Conservation (phyloP, 1,284 basidiomycete genomes). For the Ceratobasidium sp. region DNA sequence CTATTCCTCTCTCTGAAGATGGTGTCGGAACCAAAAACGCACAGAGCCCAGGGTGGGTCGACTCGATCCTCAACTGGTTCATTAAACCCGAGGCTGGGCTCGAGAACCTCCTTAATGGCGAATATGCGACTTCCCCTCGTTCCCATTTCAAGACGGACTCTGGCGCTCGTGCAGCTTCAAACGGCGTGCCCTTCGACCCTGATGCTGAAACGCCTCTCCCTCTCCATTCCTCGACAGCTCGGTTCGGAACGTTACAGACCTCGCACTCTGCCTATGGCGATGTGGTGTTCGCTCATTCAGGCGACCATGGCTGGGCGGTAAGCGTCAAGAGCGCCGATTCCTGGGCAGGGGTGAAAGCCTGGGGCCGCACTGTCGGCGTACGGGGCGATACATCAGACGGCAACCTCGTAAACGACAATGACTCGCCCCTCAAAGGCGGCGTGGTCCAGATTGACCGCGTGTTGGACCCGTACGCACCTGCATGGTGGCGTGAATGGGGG, state of each 20-base stretch:
- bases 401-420: not conserved
- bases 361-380: slow-evolving; percentile 43
- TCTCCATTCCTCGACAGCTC: slow-evolving; percentile 15
- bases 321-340: slow-evolving; percentile 13
- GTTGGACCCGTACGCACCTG: slow-evolving; percentile 83
- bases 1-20: slow-evolving; percentile 46
- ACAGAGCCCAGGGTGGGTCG: slow-evolving; percentile 2
- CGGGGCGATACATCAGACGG: slow-evolving; percentile 44
- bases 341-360: slow-evolving; percentile 23
- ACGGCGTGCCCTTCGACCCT: slow-evolving; percentile 10
- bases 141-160: not conserved
- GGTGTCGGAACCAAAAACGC: slow-evolving; percentile 6
- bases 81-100: slow-evolving; percentile 11
- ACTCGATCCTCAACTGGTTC: slow-evolving; percentile 3
- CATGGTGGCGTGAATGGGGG: slow-evolving; percentile 78
- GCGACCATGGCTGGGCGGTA: slow-evolving; percentile 23
- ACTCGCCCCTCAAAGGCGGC: slow-evolving; percentile 64
- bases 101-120: slow-evolving; percentile 24
- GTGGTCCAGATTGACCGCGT: slow-evolving; percentile 88
- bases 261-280: slow-evolving; percentile 24
- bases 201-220: slow-evolving; percentile 32
- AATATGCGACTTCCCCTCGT: slow-evolving; percentile 1
- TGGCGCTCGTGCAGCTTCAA: not conserved
- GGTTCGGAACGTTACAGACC: slow-evolving; percentile 23
- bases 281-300: slow-evolving; percentile 20